phyloP scores from a whole-genome alignment of 305 asterid species.

The Fraxinus albicans region DNA sequence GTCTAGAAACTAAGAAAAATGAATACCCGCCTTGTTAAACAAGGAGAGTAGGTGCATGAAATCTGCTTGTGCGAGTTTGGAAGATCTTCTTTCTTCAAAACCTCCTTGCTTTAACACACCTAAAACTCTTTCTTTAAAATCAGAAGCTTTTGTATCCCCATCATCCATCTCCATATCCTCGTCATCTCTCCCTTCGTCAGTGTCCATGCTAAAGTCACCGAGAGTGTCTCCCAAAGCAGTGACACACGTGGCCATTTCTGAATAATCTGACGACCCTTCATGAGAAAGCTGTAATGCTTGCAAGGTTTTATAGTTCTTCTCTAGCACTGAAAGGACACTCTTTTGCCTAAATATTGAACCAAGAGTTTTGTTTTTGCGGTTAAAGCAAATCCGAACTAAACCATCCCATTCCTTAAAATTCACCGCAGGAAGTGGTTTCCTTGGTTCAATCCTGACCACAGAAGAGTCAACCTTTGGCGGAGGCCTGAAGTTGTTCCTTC shows the following conservation, averaged over 20 bases:
- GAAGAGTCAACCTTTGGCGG: constrained; percentile 98
- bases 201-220: constrained; percentile 60
- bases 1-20: constrained; percentile 58
- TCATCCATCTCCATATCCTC: constrained; percentile 69
- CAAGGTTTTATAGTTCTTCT: constrained; percentile 83
- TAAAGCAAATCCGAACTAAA: constrained; percentile 84
- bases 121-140: constrained; percentile 65
- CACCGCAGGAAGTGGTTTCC: constrained; percentile 72
- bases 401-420: constrained; percentile 99
- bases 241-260: constrained; percentile 48
- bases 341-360: constrained; percentile 80
- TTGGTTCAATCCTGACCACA: constrained; percentile 90
- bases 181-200: constrained; percentile 52
- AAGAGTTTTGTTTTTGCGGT: constrained; percentile 80
- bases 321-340: constrained; percentile 59
- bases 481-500: constrained; percentile 89
- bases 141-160: constrained; percentile 50
- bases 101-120: constrained; percentile 64
- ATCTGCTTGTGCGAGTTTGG: constrained; percentile 84
- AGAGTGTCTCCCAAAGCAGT: constrained; percentile 73
- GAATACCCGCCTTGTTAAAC: constrained; percentile 86
- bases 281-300: constrained; percentile 62
- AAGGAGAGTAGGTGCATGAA: constrained; percentile 83
- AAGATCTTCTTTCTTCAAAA: constrained; percentile 76
- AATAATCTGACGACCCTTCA: constrained; percentile 46